Percentiles rank a stretch among this genome's conserved stretches.
phyloP scores from a whole-genome alignment of 2,329 filamentous ascomycete species.

The Blastomyces gilchristii region DNA sequence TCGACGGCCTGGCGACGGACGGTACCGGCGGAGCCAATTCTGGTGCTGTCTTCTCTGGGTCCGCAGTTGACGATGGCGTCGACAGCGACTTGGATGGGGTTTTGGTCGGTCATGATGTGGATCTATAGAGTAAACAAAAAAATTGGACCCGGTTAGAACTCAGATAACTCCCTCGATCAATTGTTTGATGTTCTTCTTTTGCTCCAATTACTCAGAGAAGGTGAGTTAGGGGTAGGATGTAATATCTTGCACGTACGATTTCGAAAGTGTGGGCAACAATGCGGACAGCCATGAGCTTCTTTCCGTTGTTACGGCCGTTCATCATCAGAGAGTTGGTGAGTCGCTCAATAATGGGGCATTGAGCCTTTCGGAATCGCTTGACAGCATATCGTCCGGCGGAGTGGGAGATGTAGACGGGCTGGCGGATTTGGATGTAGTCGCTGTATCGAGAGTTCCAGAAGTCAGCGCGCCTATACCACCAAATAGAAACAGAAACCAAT shows the following conservation, averaged over 20 bases:
- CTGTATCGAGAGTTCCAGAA: conserved; percentile 40
- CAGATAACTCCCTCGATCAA: neutral
- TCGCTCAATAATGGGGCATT: conserved; percentile 99
- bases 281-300: conserved; percentile 99
- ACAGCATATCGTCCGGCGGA: conserved; percentile 95
- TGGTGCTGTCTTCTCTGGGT: conserved; percentile 98
- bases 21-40: conserved; percentile 98
- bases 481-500: neutral
- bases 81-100: conserved; percentile 98
- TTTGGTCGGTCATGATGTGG: conserved; percentile 99
- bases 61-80: conserved; percentile 99
- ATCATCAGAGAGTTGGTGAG: conserved; percentile 99
- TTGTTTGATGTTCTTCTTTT: neutral
- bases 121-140: conserved; percentile 49
- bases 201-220: neutral
- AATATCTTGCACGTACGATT: conserved; percentile 62
- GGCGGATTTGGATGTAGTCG: conserved; percentile 99
- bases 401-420: conserved; percentile 98
- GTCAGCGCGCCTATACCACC: conserved; percentile 23
- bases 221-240: no score
- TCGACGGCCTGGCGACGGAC: conserved; percentile 99
- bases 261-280: conserved; percentile 99
- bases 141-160: neutral
- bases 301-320: conserved; percentile 99
- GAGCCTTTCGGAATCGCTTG: conserved; percentile 99